Evolutionary conservation across 179 eudicot genomes (phyloP).

Genomic region (Drosera spatulata): DNA sequence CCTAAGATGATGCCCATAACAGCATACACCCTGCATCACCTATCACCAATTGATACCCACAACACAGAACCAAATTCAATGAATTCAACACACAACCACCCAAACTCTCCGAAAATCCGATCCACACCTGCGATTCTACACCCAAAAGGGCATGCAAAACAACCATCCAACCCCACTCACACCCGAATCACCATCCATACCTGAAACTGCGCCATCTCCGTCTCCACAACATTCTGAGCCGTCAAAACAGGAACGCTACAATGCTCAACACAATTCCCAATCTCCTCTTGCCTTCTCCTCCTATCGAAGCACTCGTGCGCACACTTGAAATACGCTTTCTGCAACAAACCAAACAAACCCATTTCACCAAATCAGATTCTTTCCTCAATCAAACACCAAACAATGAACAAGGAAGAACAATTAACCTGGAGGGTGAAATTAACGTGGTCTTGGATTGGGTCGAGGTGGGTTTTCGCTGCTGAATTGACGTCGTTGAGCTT

Average conservation of each 20-base stretch:
- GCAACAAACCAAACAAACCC: constrained; percentile 9
- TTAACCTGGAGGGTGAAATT: constrained; percentile 89
- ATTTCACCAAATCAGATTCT: no score
- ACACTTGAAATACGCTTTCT: constrained; percentile 85
- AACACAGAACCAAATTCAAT: no score
- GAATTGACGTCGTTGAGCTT: constrained; percentile 76
- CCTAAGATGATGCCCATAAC: no score
- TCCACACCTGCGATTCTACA: no score
- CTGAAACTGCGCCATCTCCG: constrained; percentile 88
- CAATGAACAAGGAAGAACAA: neutral
- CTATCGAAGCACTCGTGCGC: constrained; percentile 90
- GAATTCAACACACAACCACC: no score
- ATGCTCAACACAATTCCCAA: constrained; percentile 75
- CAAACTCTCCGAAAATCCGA: no score
- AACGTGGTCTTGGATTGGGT: constrained; percentile 75
- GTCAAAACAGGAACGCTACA: constrained; percentile 73
- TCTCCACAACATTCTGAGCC: constrained; percentile 73
- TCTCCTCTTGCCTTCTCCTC: constrained; percentile 57
- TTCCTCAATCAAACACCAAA: no score
- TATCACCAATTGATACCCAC: no score
- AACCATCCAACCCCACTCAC: no score
- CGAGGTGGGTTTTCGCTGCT: constrained; percentile 76
- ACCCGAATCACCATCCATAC: no score
- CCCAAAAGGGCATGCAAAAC: no score
- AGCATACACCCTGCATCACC: no score